These are phyloP conservation scores for Microascus cirrosus DNA, from an alignment of 2,329 filamentous ascomycete species.

Conservation along the genomic window DNA sequence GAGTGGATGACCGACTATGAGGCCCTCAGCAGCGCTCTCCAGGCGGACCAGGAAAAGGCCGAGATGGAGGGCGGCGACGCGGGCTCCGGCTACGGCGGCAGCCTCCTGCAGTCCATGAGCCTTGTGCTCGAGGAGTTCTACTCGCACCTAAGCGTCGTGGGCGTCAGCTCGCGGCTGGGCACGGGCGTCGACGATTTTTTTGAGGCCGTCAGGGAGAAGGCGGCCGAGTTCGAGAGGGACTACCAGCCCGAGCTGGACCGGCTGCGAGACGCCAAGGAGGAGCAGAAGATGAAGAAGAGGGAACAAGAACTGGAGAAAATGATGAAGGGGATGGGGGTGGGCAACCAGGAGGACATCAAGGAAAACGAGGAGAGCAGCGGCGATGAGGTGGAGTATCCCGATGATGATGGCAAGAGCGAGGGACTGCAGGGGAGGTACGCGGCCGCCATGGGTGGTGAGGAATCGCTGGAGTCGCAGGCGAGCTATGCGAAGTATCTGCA, in stretches of 20 bases:
- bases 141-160: conserved; percentile 82
- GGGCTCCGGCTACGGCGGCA: conserved; percentile 93
- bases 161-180: conserved; percentile 86
- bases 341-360: conserved; percentile 14
- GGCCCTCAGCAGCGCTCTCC: conserved; percentile 78
- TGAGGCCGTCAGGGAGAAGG: conserved; percentile 75
- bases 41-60: conserved; percentile 67
- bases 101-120: conserved; percentile 93
- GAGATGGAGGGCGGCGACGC: conserved; percentile 61
- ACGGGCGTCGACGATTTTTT: conserved; percentile 92
- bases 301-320: conserved; percentile 81
- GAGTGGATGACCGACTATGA: conserved; percentile 99
- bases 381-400: conserved; percentile 48
- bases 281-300: conserved; percentile 57
- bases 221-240: conserved; percentile 76
- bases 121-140: conserved; percentile 97
- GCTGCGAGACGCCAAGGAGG: conserved; percentile 62
- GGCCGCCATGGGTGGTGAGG: conserved; percentile 53
- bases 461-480: conserved; percentile 40
- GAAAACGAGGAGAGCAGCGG: conserved; percentile 33
- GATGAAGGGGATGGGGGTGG: conserved; percentile 78
- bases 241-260: conserved; percentile 88
- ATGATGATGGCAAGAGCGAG: conserved; percentile 48
- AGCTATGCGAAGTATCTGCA: conserved; percentile 52
- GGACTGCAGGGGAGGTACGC: conserved; percentile 66